Percentiles rank a stretch among this genome's conserved stretches.
Evolutionary conservation across 2,329 filamentous ascomycete species (phyloP).

Genomic region (Hypoxylon sp.): DNA sequence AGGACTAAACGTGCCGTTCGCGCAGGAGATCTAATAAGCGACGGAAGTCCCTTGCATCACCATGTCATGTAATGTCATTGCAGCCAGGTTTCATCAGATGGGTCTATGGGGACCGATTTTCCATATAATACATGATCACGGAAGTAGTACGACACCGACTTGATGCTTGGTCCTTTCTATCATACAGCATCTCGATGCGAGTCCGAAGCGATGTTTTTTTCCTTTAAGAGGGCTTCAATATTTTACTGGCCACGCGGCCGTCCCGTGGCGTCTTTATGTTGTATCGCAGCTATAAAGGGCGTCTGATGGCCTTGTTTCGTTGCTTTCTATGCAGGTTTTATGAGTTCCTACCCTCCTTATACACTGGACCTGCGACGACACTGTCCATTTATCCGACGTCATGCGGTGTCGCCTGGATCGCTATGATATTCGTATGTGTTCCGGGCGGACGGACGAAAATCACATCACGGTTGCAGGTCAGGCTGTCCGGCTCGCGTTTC

Average conservation of each 20-base stretch:
- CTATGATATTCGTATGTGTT: neutral
- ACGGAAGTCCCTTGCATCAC: constrained; percentile 35
- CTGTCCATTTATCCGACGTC: neutral
- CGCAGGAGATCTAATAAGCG: neutral
- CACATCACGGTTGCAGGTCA: neutral
- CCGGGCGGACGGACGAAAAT: neutral
- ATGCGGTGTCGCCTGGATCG: constrained; percentile 3
- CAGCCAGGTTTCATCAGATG: constrained; percentile 11
- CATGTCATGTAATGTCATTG: constrained; percentile 11
- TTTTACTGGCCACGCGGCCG: constrained; percentile 13
- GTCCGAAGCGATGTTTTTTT: constrained; percentile 34
- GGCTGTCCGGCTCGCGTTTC: neutral
- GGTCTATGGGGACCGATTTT: neutral
- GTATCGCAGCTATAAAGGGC: constrained; percentile 8
- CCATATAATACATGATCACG: constrained; percentile 22
- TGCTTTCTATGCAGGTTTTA: neutral
- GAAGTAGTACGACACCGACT: constrained; percentile 5
- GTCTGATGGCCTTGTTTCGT: neutral
- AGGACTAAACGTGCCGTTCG: constrained; percentile 1
- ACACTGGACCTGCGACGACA: neutral
- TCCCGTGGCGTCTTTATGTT: constrained; percentile 14
- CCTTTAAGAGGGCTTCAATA: constrained; percentile 1
- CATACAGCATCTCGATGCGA: constrained; percentile 13
- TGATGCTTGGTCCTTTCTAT: constrained; percentile 26
- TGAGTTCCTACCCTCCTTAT: neutral